Conservation (phyloP, 345 rosid species). For the Chamaenerion angustifolium region DNA sequence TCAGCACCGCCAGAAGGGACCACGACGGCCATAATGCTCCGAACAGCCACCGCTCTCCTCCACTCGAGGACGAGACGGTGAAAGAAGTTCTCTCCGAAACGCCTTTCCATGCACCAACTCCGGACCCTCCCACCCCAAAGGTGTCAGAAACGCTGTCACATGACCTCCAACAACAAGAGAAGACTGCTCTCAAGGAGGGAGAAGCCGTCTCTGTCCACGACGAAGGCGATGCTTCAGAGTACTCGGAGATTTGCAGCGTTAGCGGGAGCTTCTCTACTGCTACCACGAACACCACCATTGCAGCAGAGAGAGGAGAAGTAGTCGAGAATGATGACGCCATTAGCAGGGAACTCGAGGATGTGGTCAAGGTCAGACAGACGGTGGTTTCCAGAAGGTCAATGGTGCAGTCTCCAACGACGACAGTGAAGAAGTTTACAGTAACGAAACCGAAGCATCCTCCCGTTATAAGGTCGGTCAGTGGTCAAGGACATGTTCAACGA, state of each 20-base stretch:
- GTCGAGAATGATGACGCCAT: slow-evolving; percentile 5
- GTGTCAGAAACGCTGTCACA: too few species aligned
- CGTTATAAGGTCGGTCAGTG: too few species aligned
- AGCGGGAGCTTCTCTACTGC: slow-evolving; percentile 14
- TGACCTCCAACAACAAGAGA: background rate
- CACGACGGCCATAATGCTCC: slow-evolving; percentile 6
- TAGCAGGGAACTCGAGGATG: slow-evolving; percentile 5
- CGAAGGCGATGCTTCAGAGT: slow-evolving; percentile 2
- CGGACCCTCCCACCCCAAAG: too few species aligned
- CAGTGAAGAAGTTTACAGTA: slow-evolving; percentile 3
- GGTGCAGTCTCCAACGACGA: slow-evolving; percentile 2
- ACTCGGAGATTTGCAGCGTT: slow-evolving; percentile 10
- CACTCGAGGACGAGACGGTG: slow-evolving; percentile 8
- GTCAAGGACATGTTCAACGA: too few species aligned
- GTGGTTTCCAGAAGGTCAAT: too few species aligned
- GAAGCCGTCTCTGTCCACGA: background rate
- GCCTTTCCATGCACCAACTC: slow-evolving; percentile 5
- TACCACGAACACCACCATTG: slow-evolving; percentile 8
- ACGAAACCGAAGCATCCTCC: background rate
- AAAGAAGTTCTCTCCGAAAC: slow-evolving; percentile 14
- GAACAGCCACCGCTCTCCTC: background rate
- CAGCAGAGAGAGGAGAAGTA: too few species aligned
- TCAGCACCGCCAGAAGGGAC: slow-evolving; percentile 22
- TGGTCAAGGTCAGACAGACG: slow-evolving; percentile 1
- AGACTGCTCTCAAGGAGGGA: slow-evolving; percentile 1